phyloP scores from a whole-genome alignment of 768 basidiomycete genomes.

The Dictyophora rubrovolvata region DNA sequence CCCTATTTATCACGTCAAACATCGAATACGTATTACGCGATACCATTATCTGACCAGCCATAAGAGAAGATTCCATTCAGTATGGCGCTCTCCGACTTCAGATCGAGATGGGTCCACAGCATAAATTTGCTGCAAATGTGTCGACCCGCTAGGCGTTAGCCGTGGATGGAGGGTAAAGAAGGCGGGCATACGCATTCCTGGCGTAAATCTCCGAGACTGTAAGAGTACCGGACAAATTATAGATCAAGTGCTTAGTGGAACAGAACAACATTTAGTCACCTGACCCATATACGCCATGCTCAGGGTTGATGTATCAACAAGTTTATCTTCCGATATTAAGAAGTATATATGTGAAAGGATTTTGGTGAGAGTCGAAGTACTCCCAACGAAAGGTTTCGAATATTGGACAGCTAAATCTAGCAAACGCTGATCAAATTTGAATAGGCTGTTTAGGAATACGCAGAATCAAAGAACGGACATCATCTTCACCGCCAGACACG shows the following conservation, averaged over 20 bases:
- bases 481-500: slow-evolving; percentile 67
- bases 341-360: slow-evolving; percentile 85
- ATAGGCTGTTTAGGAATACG: background rate
- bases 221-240: background rate
- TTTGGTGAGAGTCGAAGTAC: slow-evolving; percentile 81
- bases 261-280: slow-evolving; percentile 30
- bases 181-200: slow-evolving; percentile 69
- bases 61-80: slow-evolving; percentile 59
- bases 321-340: slow-evolving; percentile 63
- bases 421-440: slow-evolving; percentile 42
- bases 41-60: slow-evolving; percentile 47
- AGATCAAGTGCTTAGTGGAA: background rate
- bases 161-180: slow-evolving; percentile 19
- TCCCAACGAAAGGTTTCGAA: slow-evolving; percentile 61
- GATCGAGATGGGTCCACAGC: slow-evolving; percentile 48
- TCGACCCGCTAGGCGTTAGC: background rate
- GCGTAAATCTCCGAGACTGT: slow-evolving; percentile 57
- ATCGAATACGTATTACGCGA: background rate
- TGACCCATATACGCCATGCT: slow-evolving; percentile 49
- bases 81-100: slow-evolving; percentile 22
- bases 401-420: slow-evolving; percentile 48
- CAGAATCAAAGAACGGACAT: slow-evolving; percentile 29
- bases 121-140: slow-evolving; percentile 24
- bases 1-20: slow-evolving; percentile 39
- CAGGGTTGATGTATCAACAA: slow-evolving; percentile 50